Percentiles rank a stretch among this genome's conserved stretches.
phyloP scores from a whole-genome alignment of 352 stramenopile species.

The Halophytophthora polymorphica region DNA sequence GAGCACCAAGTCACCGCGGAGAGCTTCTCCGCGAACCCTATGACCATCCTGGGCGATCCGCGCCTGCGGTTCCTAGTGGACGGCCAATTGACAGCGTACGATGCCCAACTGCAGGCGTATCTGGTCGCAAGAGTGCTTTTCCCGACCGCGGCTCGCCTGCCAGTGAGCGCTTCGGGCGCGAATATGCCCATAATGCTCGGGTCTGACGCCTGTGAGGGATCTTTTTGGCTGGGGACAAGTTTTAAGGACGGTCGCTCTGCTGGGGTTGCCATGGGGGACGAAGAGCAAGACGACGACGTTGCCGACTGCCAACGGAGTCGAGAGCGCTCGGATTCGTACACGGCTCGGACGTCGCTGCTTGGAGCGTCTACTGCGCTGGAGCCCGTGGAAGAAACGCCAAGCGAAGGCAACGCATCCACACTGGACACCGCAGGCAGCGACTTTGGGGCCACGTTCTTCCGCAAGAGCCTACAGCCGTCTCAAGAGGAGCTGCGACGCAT shows the following conservation, averaged over 20 bases:
- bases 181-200: not conserved
- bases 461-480: constrained; percentile 61
- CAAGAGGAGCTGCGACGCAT: constrained; percentile 61
- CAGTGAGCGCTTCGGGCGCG: constrained; percentile 13
- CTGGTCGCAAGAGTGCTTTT: constrained; percentile 69
- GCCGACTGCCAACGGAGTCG: too few relatives aligned
- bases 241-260: not conserved
- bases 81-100: constrained; percentile 55
- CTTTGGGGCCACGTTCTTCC: constrained; percentile 35
- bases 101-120: constrained; percentile 54
- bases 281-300: not conserved
- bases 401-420: constrained; percentile 27
- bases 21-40: constrained; percentile 43
- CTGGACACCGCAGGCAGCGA: constrained; percentile 36
- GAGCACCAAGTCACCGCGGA: constrained; percentile 71
- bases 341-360: constrained; percentile 4
- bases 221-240: not conserved
- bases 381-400: constrained; percentile 23
- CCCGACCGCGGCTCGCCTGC: constrained; percentile 46
- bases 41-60: constrained; percentile 44
- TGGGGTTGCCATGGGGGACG: not conserved
- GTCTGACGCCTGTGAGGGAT: not conserved
- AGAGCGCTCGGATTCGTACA: not conserved
- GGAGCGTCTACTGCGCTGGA: constrained; percentile 12
- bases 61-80: constrained; percentile 63